Conservation (phyloP, 805 yeast genomes). For the Yamadazyma kitorensis region DNA sequence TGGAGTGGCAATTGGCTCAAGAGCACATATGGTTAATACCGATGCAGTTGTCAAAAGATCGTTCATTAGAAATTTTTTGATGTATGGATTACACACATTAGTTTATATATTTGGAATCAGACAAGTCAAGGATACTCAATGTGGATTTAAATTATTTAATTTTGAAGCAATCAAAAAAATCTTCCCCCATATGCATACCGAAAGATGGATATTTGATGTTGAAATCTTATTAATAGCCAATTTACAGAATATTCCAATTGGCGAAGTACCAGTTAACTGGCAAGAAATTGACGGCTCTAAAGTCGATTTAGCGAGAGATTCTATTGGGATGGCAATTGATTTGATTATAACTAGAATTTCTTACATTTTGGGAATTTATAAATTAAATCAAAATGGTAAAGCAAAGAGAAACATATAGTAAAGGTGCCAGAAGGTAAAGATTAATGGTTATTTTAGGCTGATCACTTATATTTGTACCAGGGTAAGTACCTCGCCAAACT, state of each 20-base stretch:
- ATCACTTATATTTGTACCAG: too few species aligned
- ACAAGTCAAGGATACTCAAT: constrained; percentile 87
- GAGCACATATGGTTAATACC: constrained; percentile 95
- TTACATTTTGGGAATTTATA: constrained; percentile 79
- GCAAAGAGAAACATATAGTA: too few species aligned
- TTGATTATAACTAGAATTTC: constrained; percentile 88
- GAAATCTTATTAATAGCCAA: constrained; percentile 82
- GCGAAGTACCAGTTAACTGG: constrained; percentile 90
- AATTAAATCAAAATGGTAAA: constrained; percentile 21
- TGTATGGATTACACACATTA: constrained; percentile 87
- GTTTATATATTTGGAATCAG: constrained; percentile 88
- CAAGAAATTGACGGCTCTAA: constrained; percentile 96
- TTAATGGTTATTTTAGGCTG: too few species aligned
- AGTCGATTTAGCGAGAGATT: constrained; percentile 86
- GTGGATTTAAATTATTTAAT: constrained; percentile 94
- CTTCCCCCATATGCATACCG: constrained; percentile 92
- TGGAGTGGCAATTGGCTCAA: constrained; percentile 81
- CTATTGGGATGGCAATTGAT: constrained; percentile 91
- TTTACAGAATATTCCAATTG: constrained; percentile 61
- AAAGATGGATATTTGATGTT: constrained; percentile 98
- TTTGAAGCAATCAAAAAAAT: constrained; percentile 59
- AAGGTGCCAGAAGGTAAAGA: too few species aligned
- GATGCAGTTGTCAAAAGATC: constrained; percentile 97
- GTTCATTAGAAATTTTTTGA: constrained; percentile 79
- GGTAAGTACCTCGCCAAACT: too few species aligned